Evolutionary conservation across 352 stramenopile species (phyloP).

Genomic region (Blastocystis sp.): DNA sequence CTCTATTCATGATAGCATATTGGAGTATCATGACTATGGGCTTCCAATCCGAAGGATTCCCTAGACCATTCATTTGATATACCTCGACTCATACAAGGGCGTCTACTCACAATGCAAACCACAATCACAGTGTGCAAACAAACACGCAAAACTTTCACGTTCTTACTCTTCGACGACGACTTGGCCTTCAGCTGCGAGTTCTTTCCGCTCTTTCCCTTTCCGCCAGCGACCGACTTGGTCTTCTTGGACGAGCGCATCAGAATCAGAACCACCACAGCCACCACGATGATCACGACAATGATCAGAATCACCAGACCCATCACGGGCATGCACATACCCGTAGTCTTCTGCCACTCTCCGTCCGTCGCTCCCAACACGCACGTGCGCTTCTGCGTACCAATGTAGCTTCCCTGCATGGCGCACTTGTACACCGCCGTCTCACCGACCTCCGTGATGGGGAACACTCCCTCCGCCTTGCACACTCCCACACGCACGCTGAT

Average conservation of each 20-base stretch:
- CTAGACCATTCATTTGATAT: too few species aligned
- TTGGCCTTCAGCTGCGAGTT: too few species aligned
- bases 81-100: too few species aligned
- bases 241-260: background rate
- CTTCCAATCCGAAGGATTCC: too few species aligned
- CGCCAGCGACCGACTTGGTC: background rate
- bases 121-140: too few species aligned
- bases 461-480: background rate
- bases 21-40: too few species aligned
- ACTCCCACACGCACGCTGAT: background rate
- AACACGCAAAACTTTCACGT: background rate
- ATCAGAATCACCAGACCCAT: background rate
- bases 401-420: constrained; percentile 1
- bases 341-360: background rate
- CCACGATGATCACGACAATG: background rate
- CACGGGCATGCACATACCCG: background rate
- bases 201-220: constrained; percentile 1
- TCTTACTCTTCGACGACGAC: too few species aligned
- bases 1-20: too few species aligned
- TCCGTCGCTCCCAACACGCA: background rate
- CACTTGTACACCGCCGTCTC: background rate
- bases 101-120: too few species aligned
- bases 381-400: background rate
- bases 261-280: background rate
- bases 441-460: background rate